Evolutionary conservation across 768 basidiomycete genomes (phyloP).

Genomic region (Panellus pusillus): DNA sequence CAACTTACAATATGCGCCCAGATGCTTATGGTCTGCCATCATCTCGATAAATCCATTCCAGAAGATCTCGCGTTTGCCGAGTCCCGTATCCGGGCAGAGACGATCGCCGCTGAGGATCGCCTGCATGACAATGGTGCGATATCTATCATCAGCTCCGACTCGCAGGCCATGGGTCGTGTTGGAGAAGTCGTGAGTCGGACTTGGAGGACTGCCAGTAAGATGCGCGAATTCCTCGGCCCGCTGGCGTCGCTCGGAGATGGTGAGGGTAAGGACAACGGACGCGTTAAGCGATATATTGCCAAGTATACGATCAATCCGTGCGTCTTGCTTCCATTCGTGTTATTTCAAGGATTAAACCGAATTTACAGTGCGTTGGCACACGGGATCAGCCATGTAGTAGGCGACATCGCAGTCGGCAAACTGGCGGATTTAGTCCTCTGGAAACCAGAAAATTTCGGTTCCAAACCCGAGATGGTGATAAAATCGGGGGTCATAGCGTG

Average conservation of each 20-base stretch:
- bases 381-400: constrained; percentile 85
- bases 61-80: constrained; percentile 97
- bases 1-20: constrained; percentile 30
- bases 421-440: constrained; percentile 95
- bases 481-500: constrained; percentile 94
- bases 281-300: constrained; percentile 93
- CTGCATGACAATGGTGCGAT: constrained; percentile 92
- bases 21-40: constrained; percentile 99
- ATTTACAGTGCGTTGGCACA: constrained; percentile 82
- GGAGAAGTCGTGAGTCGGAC: constrained; percentile 92
- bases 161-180: constrained; percentile 98
- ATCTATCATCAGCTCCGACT: constrained; percentile 94
- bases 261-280: constrained; percentile 73
- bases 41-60: constrained; percentile 85
- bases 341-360: not conserved
- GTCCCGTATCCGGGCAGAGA: constrained; percentile 94
- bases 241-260: constrained; percentile 67
- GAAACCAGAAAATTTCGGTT: constrained; percentile 92
- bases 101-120: constrained; percentile 96
- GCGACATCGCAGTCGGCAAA: constrained; percentile 76
- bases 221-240: constrained; percentile 78
- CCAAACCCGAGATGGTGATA: constrained; percentile 90
- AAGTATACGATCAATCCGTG: constrained; percentile 99
- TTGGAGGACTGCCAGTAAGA: constrained; percentile 97
- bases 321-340: constrained; percentile 31